These are phyloP conservation scores for Clathrospora elynae DNA, from an alignment of 2,329 filamentous ascomycete species.

Conservation along the genomic window DNA sequence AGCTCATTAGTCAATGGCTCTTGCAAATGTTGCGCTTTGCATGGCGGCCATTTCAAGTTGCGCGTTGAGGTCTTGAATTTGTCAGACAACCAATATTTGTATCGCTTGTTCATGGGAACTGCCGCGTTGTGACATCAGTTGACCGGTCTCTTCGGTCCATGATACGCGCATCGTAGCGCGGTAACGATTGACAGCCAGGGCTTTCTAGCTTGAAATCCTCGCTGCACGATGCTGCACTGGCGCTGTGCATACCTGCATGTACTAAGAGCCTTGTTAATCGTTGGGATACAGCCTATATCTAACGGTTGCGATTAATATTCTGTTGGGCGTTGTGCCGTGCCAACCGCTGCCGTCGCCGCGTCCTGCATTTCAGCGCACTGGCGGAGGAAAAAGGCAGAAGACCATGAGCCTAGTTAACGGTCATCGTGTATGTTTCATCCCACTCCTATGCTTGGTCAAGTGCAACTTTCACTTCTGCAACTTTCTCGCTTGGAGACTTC, in stretches of 20 bases:
- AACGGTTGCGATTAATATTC: slow-evolving; percentile 18
- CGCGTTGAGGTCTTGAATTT: not conserved
- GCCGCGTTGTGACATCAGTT: too few relatives aligned
- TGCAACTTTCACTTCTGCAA: not conserved
- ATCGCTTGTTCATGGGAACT: not conserved
- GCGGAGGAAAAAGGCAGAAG: slow-evolving; percentile 8
- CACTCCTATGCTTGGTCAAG: not conserved
- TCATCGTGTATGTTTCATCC: slow-evolving; percentile 5
- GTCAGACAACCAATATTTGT: not conserved
- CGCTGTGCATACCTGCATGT: slow-evolving; percentile 12
- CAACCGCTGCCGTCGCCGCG: slow-evolving; percentile 10
- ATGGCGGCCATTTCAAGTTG: too few relatives aligned
- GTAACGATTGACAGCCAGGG: slow-evolving; percentile 2
- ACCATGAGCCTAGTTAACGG: slow-evolving; percentile 17
- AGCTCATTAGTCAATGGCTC: too few relatives aligned
- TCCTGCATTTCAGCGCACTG: slow-evolving; percentile 6
- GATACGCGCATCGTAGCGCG: slow-evolving; percentile 6
- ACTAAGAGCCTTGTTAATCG: slow-evolving; percentile 5
- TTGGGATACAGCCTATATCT: slow-evolving; percentile 7
- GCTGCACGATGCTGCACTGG: slow-evolving; percentile 15
- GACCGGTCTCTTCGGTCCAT: not conserved
- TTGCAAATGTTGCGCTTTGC: too few relatives aligned
- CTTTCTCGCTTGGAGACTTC: not conserved
- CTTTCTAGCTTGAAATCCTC: slow-evolving; percentile 9
- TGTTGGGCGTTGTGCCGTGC: slow-evolving; percentile 15